These are phyloP conservation scores for Cyclotella kingstonii DNA, from an alignment of 108 stramenopile genomes.

Conservation along the genomic window DNA sequence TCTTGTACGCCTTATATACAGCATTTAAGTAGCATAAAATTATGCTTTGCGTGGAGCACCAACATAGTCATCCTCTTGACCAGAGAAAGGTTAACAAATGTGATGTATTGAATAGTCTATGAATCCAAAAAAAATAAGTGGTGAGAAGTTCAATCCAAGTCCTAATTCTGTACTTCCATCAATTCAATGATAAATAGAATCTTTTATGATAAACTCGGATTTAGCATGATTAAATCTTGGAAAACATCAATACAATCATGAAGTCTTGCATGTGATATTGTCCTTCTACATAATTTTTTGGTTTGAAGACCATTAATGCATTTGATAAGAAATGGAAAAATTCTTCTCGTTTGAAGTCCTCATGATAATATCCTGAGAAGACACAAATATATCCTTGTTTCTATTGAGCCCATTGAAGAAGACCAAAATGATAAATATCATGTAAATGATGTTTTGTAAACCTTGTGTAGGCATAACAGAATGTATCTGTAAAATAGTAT, in stretches of 20 bases:
- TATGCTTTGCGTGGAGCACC: not conserved
- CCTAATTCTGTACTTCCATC: not conserved
- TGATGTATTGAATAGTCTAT: slow-evolving; percentile 10
- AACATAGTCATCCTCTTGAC: slow-evolving; percentile 9
- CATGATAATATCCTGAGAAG: not conserved
- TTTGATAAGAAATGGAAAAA: too few species aligned
- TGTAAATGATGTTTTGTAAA: not conserved
- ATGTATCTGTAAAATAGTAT: not conserved
- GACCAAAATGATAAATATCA: not conserved
- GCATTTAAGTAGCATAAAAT: not conserved
- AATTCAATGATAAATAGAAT: not conserved
- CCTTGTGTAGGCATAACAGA: not conserved
- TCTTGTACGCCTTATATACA: slow-evolving; percentile 6
- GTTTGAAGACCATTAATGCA: too few species aligned
- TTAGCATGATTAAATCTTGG: not conserved
- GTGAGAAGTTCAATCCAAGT: not conserved
- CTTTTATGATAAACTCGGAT: not conserved
- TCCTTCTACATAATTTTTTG: too few species aligned
- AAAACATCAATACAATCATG: not conserved
- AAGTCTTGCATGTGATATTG: too few species aligned
- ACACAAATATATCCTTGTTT: not conserved
- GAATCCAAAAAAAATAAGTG: slow-evolving; percentile 9
- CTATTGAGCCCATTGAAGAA: not conserved
- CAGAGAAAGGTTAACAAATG: not conserved
- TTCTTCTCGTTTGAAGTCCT: too few species aligned